phyloP scores from a whole-genome alignment of 202 grass and related monocot species.

The Schoenoplectus triqueter region DNA sequence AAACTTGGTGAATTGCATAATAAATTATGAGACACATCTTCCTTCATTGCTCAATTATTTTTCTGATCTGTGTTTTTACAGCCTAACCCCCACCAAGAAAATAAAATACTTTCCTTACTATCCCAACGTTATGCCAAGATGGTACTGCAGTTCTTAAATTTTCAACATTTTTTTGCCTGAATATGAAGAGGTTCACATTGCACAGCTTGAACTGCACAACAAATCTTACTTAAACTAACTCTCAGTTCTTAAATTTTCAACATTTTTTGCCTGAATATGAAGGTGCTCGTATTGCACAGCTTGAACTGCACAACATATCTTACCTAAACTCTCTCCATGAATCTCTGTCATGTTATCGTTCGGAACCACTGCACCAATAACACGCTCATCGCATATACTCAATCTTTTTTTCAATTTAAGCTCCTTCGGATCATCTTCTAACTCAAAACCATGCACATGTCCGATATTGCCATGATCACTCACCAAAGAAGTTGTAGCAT shows the following conservation, averaged over 20 bases:
- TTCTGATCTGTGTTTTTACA: background rate
- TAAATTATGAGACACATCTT: background rate
- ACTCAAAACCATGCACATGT: background rate
- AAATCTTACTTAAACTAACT: too few relatives aligned
- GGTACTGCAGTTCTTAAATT: background rate
- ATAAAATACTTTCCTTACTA: background rate
- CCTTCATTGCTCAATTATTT: background rate
- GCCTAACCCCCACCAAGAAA: background rate
- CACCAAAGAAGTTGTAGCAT: slow-evolving; percentile 14
- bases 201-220: too few relatives aligned
- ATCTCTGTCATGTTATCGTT: background rate
- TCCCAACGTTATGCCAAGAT: background rate
- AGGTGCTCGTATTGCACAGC: slow-evolving; percentile 3
- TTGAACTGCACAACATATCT: background rate
- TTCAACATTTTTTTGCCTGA: too few relatives aligned
- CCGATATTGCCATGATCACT: background rate
- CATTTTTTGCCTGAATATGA: slow-evolving; percentile 13
- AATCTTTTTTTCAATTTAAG: slow-evolving; percentile 18
- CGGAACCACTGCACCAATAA: background rate
- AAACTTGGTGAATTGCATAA: background rate
- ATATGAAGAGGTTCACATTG: too few relatives aligned
- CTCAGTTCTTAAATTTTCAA: background rate
- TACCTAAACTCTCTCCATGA: slow-evolving; percentile 2
- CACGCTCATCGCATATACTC: background rate
- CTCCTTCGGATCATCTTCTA: slow-evolving; percentile 1